These are phyloP conservation scores for Chaetomium tenue DNA, from an alignment of 495 filamentous ascomycete genomes.

Conservation along the genomic window DNA sequence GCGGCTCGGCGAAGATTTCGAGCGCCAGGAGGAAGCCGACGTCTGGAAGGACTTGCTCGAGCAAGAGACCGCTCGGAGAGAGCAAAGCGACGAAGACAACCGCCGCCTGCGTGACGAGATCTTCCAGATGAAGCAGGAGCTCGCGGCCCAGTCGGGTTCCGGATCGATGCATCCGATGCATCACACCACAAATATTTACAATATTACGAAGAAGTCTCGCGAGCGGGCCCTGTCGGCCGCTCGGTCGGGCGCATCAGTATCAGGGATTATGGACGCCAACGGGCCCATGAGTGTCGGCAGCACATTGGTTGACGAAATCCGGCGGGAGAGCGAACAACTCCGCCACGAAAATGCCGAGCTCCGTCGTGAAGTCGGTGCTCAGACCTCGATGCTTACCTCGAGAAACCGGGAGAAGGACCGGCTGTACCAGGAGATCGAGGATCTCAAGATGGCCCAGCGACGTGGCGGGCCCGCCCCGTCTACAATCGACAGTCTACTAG, in stretches of 20 bases:
- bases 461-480: constrained; percentile 58
- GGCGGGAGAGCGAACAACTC: constrained; percentile 68
- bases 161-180: constrained; percentile 49
- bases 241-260: constrained; percentile 61
- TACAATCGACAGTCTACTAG: constrained; percentile 86
- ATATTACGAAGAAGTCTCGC: constrained; percentile 59
- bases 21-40: constrained; percentile 81
- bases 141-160: constrained; percentile 35
- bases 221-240: constrained; percentile 59
- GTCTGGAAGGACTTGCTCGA: constrained; percentile 97
- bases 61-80: constrained; percentile 82
- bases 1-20: constrained; percentile 59
- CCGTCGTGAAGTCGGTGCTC: constrained; percentile 86
- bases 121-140: constrained; percentile 67
- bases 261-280: constrained; percentile 55
- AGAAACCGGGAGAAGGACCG: constrained; percentile 92
- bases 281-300: constrained; percentile 56
- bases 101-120: constrained; percentile 81
- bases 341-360: constrained; percentile 92
- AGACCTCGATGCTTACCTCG: constrained; percentile 96
- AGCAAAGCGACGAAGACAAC: constrained; percentile 88
- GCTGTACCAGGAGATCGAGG: constrained; percentile 94
- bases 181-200: constrained; percentile 60
- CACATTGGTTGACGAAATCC: constrained; percentile 65
- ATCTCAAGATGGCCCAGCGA: constrained; percentile 82